Base-by-base conservation (phyloP, 2,329 filamentous ascomycete genomes). In the Aureobasidium sp. region DNA sequence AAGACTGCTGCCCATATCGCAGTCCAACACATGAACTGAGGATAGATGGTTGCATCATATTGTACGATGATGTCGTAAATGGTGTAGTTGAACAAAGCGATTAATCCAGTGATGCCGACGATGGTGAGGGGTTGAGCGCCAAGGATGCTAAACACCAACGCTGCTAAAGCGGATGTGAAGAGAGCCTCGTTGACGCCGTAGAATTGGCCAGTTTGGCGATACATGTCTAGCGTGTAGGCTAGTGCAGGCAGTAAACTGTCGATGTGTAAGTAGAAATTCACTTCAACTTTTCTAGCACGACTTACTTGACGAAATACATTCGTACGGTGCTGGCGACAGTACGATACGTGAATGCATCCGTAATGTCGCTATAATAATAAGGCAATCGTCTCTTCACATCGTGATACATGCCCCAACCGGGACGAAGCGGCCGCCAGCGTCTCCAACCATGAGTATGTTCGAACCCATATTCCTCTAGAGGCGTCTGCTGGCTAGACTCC, bases 201-300 rank as follows among this genome's bases (percentile, higher is more conserved):
- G 75, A 85, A 87, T n/a, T 80, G 78, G 23, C 81, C 83, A 0
- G 86, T 88, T 18, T 84, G 79, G 8, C 86, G 81, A 64, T 84
- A 81, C 85, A 89, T 89, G 72, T 89, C 87, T n/a, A 89, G 77
- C 2, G 84, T 84, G 69, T 87, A 89, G 2, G 87, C 87, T 4
- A 89, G 78, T 0, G 87, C 85, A 16, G 83, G 45, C 3, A 48
- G 23, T 3, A 48, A 16, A 48, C 45, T 36, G 13, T 36, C 13
- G 33, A 36, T 13, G 33, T 13, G 13, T 36, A 36, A 36, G 33
- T 36, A 36, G 13, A 36, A 36, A 13, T 8, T 36, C 7, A 36
- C 7, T 8, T 36, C 7, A 36, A 7, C 7, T 36, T 7, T 36
- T 36, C 13, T 36, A 13, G 33, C 33, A 36, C 13, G 33, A 23